Evolutionary conservation across 2,329 filamentous ascomycete genomes (phyloP), one percentile per base, ranked within the genome.

Genomic region (Nemania diffusa): DNA sequence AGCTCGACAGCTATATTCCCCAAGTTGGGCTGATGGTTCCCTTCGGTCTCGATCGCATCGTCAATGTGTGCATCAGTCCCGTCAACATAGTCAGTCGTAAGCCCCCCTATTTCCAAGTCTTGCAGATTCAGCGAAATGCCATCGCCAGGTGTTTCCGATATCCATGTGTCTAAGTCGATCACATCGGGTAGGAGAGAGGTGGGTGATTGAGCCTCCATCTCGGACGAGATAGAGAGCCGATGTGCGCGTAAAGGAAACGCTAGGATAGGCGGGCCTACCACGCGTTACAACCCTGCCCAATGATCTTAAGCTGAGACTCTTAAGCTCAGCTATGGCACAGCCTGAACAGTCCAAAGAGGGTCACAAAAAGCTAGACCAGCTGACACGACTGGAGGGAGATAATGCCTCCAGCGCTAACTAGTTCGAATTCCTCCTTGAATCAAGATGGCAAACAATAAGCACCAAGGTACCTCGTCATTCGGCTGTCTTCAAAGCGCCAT

Each of bases 1-100:
- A 76, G 57, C 20, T 68, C 67, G 26, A 76, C 69, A 20, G 62
- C 57, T 5, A 71, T 15, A 32, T 64, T 65, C 7, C 58, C 58
- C 2, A 3, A 1, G 13, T 24, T 29, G 13, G 27, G n/a, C n/a
- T 5, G 27, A 40, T 29, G 6, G 17, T 40, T 9, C 37, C 1
- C 27, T 37, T 32, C 27, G 1, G n/a, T 3, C 7, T 40, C 46
- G 20, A 32, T 11, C n/a, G 22, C 40, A 56, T 50, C 29, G 13
- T 27, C 27, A 27, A 17, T 3, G 6, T n/a, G 26, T 32, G 6
- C 22, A 32, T 48, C 29, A n/a, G 7, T 17, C 26, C 46, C 50
- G 9, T n/a, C 17, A 9, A 17, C 20, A 40, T n/a, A 1, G 6
- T 24, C 15, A 5, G 40, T 37, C 6, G 42, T 22, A 52, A 20